phyloP scores from a whole-genome alignment of 768 basidiomycete genomes.

The Amanita rimosa region DNA sequence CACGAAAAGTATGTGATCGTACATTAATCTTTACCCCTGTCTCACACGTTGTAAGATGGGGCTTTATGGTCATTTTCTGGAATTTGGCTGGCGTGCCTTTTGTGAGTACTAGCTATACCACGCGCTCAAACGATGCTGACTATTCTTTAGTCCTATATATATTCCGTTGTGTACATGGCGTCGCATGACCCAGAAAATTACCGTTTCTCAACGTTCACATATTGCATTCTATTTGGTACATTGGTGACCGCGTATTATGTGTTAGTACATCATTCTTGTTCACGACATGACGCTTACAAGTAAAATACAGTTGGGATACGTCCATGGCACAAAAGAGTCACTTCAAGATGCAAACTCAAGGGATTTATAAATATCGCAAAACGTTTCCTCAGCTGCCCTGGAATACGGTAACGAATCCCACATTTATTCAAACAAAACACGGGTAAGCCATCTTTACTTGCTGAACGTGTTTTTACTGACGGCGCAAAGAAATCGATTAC shows the following conservation, averaged over 20 bases:
- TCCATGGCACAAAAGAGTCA: constrained; percentile 94
- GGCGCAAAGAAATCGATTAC: constrained; percentile 62
- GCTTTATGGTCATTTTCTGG: constrained; percentile 99
- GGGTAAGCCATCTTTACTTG: constrained; percentile 37
- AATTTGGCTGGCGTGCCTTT: constrained; percentile 91
- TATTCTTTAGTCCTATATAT: constrained; percentile 71
- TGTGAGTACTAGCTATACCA: constrained; percentile 30
- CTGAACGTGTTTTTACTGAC: background rate
- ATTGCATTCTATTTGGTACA: constrained; percentile 62
- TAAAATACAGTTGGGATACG: constrained; percentile 66
- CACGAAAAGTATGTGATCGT: constrained; percentile 74
- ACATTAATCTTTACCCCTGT: background rate
- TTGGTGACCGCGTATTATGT: constrained; percentile 81
- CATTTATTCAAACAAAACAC: constrained; percentile 87
- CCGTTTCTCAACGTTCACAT: constrained; percentile 68
- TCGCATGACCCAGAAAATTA: constrained; percentile 83
- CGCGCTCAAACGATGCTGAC: constrained; percentile 1
- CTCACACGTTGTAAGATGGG: constrained; percentile 42
- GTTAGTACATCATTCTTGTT: constrained; percentile 30
- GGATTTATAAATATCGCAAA: constrained; percentile 72
- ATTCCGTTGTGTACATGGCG: constrained; percentile 98
- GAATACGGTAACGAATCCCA: constrained; percentile 74
- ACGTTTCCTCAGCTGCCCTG: constrained; percentile 93
- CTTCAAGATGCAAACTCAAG: constrained; percentile 96
- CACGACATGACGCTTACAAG: constrained; percentile 1